These are phyloP conservation scores for Tetrapisispora pingtungensis DNA, from an alignment of 805 yeast genomes.

Conservation along the genomic window DNA sequence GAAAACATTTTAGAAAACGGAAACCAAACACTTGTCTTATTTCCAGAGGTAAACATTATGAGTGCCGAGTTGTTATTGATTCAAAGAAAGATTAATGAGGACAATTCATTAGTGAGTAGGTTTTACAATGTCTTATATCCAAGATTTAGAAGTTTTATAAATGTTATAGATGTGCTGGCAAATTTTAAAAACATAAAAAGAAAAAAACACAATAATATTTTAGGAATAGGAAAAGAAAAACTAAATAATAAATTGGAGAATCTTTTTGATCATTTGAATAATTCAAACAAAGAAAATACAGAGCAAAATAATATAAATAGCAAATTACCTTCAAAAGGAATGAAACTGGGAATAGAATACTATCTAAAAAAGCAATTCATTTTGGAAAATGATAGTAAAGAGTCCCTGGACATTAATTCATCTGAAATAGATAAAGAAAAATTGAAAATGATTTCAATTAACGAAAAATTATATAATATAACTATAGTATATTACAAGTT, in stretches of 20 bases:
- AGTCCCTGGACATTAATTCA: background rate
- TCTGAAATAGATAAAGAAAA: background rate
- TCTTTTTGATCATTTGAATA: conserved; percentile 1
- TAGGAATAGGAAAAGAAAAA: conserved; percentile 48
- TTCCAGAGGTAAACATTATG: conserved; percentile 78
- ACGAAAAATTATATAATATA: conserved; percentile 24
- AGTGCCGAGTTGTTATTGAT: conserved; percentile 35
- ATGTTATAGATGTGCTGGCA: conserved; percentile 34
- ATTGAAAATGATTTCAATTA: conserved; percentile 2
- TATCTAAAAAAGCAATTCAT: background rate
- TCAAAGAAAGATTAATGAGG: conserved; percentile 47
- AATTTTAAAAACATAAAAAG: conserved; percentile 23
- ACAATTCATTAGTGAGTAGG: conserved; percentile 46
- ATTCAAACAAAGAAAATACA: background rate
- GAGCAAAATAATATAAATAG: background rate
- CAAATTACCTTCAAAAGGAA: background rate
- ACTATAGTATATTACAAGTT: conserved; percentile 33
- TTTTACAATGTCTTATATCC: conserved; percentile 65
- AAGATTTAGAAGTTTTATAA: conserved; percentile 50
- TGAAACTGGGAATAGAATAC: background rate
- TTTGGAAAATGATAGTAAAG: background rate
- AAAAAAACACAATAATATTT: conserved; percentile 13
- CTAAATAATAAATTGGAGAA: conserved; percentile 27
- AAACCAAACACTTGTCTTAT: conserved; percentile 54
- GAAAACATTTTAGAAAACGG: conserved; percentile 27